These are phyloP conservation scores for Hypoxylon sp. DNA, from an alignment of 2,329 filamentous ascomycete species.

Conservation along the genomic window DNA sequence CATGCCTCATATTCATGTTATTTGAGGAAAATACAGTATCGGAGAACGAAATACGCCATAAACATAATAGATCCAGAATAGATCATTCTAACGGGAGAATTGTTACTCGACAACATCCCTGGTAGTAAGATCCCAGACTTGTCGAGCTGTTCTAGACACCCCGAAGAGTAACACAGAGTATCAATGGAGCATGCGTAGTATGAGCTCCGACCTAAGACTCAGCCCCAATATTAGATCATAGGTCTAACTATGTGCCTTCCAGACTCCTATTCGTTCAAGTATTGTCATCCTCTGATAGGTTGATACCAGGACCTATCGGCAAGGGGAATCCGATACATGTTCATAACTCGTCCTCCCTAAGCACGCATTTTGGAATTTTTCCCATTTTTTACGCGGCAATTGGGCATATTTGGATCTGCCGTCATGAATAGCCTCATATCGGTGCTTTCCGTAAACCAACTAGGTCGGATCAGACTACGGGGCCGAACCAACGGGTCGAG, in stretches of 20 bases:
- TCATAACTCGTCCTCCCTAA: slow-evolving; percentile 1
- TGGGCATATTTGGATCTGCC: slow-evolving; percentile 1
- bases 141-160: too few relatives aligned
- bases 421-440: slow-evolving; percentile 3
- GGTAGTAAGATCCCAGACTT: too few relatives aligned
- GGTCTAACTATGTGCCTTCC: slow-evolving; percentile 7
- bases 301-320: neutral
- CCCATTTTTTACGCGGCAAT: neutral
- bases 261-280: slow-evolving; percentile 4
- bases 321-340: neutral
- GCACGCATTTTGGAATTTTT: neutral
- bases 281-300: slow-evolving; percentile 10
- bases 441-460: slow-evolving; percentile 1
- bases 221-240: slow-evolving; percentile 2
- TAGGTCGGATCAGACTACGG: slow-evolving; percentile 2
- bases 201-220: slow-evolving; percentile 1
- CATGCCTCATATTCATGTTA: too few relatives aligned
- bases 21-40: too few relatives aligned
- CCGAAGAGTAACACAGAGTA: too few relatives aligned
- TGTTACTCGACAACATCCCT: too few relatives aligned
- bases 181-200: too few relatives aligned
- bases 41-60: too few relatives aligned
- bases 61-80: too few relatives aligned
- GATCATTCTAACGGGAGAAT: too few relatives aligned
- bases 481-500: slow-evolving; percentile 2